A percentile compares a stretch with the other conserved stretches of the same genome.
Conservation (phyloP, 73 alveolate species). For the Urostyla sp. region DNA sequence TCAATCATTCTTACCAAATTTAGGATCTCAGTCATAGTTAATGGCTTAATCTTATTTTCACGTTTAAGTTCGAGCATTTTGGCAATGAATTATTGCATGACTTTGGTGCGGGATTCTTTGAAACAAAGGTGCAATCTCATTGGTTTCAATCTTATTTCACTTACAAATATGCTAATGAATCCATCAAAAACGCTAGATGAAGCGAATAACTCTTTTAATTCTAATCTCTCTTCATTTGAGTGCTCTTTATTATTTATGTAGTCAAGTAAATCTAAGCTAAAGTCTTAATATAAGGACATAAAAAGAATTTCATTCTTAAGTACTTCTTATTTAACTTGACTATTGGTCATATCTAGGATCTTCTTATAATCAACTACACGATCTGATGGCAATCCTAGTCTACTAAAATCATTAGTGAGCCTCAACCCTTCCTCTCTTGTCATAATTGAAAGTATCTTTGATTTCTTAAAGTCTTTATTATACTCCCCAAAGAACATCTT, state of each 20-base stretch:
- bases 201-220: conserved; percentile 18
- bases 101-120: conserved; percentile 51
- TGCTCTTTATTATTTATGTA: background rate
- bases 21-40: conserved; percentile 34
- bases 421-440: conserved; percentile 73
- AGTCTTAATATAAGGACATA: conserved; percentile 59
- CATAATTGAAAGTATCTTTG: conserved; percentile 33
- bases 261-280: conserved; percentile 56
- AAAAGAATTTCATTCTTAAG: conserved; percentile 62
- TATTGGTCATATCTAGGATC: background rate
- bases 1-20: conserved; percentile 18
- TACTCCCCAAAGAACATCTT: conserved; percentile 56
- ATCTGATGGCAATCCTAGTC: conserved; percentile 62
- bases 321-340: conserved; percentile 45
- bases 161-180: conserved; percentile 24
- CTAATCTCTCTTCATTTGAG: background rate
- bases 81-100: conserved; percentile 41
- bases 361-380: conserved; percentile 57
- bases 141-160: conserved; percentile 69
- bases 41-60: conserved; percentile 43
- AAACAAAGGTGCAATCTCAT: conserved; percentile 57
- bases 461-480: conserved; percentile 4
- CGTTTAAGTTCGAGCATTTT: background rate
- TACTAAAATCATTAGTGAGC: conserved; percentile 59
- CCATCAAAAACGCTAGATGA: conserved; percentile 70